Percentiles rank a stretch among this genome's conserved stretches.
Conservation (phyloP, 2,329 filamentous ascomycete species). For the Botrytis pseudocinerea region DNA sequence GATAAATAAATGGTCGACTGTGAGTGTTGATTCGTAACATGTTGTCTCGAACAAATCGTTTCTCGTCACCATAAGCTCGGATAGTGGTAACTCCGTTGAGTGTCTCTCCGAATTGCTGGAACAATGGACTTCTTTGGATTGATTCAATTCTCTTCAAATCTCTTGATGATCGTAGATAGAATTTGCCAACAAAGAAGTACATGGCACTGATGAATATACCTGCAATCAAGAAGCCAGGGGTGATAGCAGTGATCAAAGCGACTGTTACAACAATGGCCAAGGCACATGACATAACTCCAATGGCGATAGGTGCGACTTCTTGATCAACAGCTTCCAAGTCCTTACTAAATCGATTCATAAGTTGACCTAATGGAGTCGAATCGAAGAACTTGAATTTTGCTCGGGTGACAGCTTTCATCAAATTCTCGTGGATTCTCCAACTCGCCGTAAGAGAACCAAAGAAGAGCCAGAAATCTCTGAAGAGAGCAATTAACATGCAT, state of each 20-base stretch:
- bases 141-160: slow-evolving; percentile 95
- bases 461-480: slow-evolving; percentile 86
- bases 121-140: slow-evolving; percentile 88
- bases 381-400: slow-evolving; percentile 99
- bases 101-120: slow-evolving; percentile 97
- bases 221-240: slow-evolving; percentile 85
- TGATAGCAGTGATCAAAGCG: slow-evolving; percentile 82
- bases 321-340: slow-evolving; percentile 94
- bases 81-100: slow-evolving; percentile 94
- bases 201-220: slow-evolving; percentile 80
- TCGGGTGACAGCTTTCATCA: slow-evolving; percentile 78
- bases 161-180: slow-evolving; percentile 90
- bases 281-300: slow-evolving; percentile 67
- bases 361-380: slow-evolving; percentile 87
- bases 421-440: slow-evolving; percentile 73
- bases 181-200: slow-evolving; percentile 79
- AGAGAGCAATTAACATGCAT: slow-evolving; percentile 78
- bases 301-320: slow-evolving; percentile 89
- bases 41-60: slow-evolving; percentile 91
- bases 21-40: slow-evolving; percentile 85
- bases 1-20: slow-evolving; percentile 88
- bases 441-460: slow-evolving; percentile 89
- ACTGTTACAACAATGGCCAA: slow-evolving; percentile 79
- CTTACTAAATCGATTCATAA: slow-evolving; percentile 99
- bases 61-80: slow-evolving; percentile 90